phyloP scores from a whole-genome alignment of 805 yeast species.

The Wickerhamomyces mucosus region DNA sequence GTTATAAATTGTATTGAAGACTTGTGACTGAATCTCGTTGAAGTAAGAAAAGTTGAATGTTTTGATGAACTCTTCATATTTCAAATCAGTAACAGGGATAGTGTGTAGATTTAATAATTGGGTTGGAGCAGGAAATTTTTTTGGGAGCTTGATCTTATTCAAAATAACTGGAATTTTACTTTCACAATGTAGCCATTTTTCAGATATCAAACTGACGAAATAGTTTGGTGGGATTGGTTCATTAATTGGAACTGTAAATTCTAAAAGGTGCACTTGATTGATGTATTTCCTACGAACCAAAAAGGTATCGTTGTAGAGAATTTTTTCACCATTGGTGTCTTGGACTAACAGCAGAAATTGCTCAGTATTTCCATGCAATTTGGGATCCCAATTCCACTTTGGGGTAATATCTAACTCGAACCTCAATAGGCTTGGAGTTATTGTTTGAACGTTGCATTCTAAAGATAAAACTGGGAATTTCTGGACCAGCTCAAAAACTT shows the following conservation, averaged over 20 bases:
- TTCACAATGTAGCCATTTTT: constrained; percentile 78
- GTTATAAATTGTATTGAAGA: constrained; percentile 48
- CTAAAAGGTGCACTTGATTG: constrained; percentile 46
- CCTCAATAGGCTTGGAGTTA: constrained; percentile 57
- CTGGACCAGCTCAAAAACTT: constrained; percentile 46
- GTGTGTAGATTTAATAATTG: constrained; percentile 42
- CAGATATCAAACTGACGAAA: constrained; percentile 65
- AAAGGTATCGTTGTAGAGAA: constrained; percentile 51
- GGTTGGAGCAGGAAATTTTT: constrained; percentile 54
- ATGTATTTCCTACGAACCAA: constrained; percentile 40
- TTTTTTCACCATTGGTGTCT: constrained; percentile 72
- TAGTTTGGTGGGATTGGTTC: constrained; percentile 57
- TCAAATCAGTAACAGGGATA: constrained; percentile 39
- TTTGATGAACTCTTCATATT: constrained; percentile 35
- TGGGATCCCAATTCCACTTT: constrained; percentile 68
- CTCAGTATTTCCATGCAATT: constrained; percentile 55
- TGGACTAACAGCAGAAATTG: constrained; percentile 65
- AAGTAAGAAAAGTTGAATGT: constrained; percentile 42
- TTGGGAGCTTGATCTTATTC: constrained; percentile 44
- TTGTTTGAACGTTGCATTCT: constrained; percentile 60
- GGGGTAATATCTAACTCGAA: constrained; percentile 63
- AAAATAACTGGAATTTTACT: constrained; percentile 52
- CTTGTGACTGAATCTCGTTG: constrained; percentile 70
- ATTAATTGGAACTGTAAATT: constrained; percentile 55
- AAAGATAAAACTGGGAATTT: constrained; percentile 66